Conservation (phyloP, 2,329 filamentous ascomycete species). For the Trichocomaceae sp. region DNA sequence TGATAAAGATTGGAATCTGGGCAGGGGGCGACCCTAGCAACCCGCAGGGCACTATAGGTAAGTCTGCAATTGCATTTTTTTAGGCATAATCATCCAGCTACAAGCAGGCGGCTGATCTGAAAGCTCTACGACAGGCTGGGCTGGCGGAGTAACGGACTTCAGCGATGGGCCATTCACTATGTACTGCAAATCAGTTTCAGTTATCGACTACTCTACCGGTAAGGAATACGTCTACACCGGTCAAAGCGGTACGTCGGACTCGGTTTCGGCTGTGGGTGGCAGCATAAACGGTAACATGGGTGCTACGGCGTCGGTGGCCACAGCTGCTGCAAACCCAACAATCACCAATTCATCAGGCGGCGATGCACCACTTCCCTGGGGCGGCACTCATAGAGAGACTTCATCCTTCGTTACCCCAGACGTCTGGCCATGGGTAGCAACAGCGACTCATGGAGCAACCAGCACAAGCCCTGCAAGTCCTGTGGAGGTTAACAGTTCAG, state of each 20-base stretch:
- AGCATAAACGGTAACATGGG: conserved; percentile 59
- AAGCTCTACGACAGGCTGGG: conserved; percentile 55
- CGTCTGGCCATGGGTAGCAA: conserved; percentile 62
- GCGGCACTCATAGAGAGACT: conserved; percentile 42
- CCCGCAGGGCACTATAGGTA: conserved; percentile 66
- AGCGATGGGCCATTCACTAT: conserved; percentile 76
- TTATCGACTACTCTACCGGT: conserved; percentile 91
- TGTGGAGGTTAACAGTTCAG: conserved; percentile 72
- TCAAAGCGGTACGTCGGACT: conserved; percentile 68
- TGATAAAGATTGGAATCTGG: conserved; percentile 88
- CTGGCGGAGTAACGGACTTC: conserved; percentile 79
- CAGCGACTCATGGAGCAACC: conserved; percentile 26
- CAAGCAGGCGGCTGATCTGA: neutral
- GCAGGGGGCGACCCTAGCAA: conserved; percentile 82
- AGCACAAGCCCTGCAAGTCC: neutral
- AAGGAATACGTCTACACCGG: conserved; percentile 76
- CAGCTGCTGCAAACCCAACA: conserved; percentile 55
- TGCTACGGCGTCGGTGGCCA: conserved; percentile 35
- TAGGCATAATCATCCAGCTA: conserved; percentile 12
- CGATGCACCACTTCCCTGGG: conserved; percentile 61
- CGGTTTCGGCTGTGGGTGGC: conserved; percentile 76
- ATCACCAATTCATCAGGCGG: conserved; percentile 45
- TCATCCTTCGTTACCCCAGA: conserved; percentile 51
- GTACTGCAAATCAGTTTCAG: conserved; percentile 66
- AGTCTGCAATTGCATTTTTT: conserved; percentile 18